Conservation (phyloP, 1,284 basidiomycete species). For the Irpex lacteus region DNA sequence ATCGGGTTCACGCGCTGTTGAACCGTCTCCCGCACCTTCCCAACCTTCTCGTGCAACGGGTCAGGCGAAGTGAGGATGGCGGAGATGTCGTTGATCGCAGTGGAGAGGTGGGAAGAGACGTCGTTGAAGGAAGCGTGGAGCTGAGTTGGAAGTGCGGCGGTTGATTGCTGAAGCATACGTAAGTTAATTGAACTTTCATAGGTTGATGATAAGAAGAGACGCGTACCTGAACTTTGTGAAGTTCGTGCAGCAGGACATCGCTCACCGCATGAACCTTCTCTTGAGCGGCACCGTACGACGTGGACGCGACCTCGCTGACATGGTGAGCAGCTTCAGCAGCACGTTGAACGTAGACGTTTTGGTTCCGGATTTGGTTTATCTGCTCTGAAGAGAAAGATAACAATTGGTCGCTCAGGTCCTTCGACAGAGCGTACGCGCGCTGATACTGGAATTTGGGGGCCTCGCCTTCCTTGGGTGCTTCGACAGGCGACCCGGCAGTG, state of each 20-base stretch:
- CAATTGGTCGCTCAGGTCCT: constrained; percentile 58
- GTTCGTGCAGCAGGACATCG: constrained; percentile 59
- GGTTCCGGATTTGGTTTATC: constrained; percentile 66
- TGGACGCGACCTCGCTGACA: constrained; percentile 55
- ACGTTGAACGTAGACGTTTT: constrained; percentile 66
- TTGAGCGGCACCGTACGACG: constrained; percentile 49
- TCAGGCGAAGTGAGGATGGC: constrained; percentile 51
- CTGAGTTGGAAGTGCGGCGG: constrained; percentile 50
- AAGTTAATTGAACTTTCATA: background rate
- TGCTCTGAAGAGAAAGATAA: constrained; percentile 68
- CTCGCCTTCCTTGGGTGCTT: constrained; percentile 17
- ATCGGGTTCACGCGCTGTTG: constrained; percentile 56
- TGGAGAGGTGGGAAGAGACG: constrained; percentile 42
- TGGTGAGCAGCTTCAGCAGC: constrained; percentile 66
- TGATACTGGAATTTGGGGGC: constrained; percentile 65
- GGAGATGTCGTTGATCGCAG: constrained; percentile 49
- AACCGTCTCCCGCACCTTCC: constrained; percentile 54
- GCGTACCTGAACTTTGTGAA: constrained; percentile 56
- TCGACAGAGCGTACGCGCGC: constrained; percentile 64
- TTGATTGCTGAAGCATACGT: constrained; percentile 37
- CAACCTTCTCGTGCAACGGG: constrained; percentile 58
- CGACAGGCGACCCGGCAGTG: constrained; percentile 18
- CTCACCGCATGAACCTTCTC: constrained; percentile 48
- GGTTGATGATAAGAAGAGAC: background rate
- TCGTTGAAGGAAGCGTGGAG: constrained; percentile 51